Conservation (phyloP, 2,329 filamentous ascomycete species). For the Acephala macrosclerotiorum region DNA sequence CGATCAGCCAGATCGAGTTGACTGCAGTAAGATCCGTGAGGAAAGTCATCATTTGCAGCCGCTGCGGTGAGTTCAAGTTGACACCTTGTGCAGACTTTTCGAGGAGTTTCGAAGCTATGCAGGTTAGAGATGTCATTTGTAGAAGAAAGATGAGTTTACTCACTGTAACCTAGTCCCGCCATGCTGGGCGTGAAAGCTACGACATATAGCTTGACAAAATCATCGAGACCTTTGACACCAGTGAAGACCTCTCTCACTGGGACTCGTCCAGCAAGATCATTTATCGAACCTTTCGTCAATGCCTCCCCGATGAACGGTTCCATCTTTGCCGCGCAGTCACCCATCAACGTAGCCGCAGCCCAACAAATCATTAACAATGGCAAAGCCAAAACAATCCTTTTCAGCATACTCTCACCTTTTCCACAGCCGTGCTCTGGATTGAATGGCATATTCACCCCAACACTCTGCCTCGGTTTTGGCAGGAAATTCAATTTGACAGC, state of each 20-base stretch:
- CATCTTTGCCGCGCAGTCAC: neutral
- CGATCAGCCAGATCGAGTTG: slow-evolving; percentile 38
- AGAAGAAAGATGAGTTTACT: neutral
- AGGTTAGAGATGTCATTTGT: neutral
- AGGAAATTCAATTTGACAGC: slow-evolving; percentile 41
- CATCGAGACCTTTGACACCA: slow-evolving; percentile 7
- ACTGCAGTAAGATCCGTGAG: slow-evolving; percentile 36
- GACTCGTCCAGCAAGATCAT: neutral
- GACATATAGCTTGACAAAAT: slow-evolving; percentile 13
- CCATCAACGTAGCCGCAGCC: neutral
- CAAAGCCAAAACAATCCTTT: slow-evolving; percentile 25
- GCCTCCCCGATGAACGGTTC: neutral
- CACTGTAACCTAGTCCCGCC: slow-evolving; percentile 17
- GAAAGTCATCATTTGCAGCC: slow-evolving; percentile 34
- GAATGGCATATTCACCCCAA: slow-evolving; percentile 37
- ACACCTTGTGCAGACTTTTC: slow-evolving; percentile 1
- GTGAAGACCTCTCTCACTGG: slow-evolving; percentile 10
- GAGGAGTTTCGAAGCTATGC: neutral
- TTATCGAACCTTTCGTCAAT: neutral
- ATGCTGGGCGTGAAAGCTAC: slow-evolving; percentile 19
- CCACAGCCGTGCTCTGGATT: slow-evolving; percentile 38
- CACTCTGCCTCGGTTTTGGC: slow-evolving; percentile 32
- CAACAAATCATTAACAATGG: slow-evolving; percentile 22
- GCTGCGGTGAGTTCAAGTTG: slow-evolving; percentile 11
- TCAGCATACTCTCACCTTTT: slow-evolving; percentile 35